phyloP scores from a whole-genome alignment of 2,329 filamentous ascomycete species.

The Bipolaris zeicola region DNA sequence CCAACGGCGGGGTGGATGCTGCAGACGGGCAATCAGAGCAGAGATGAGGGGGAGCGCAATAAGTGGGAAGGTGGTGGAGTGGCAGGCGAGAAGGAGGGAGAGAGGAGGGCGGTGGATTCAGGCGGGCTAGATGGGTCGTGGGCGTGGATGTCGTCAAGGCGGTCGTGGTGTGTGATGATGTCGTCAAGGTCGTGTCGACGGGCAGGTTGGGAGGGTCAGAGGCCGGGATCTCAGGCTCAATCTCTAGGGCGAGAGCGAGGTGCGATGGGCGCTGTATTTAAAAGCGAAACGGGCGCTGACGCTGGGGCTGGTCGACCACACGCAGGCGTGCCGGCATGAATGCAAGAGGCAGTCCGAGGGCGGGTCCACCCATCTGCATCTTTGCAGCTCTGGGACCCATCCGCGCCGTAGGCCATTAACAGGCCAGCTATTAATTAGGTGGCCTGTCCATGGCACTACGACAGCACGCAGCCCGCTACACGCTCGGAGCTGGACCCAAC shows the following conservation, averaged over 20 bases:
- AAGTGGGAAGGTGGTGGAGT: not conserved
- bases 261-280: slow-evolving; percentile 32
- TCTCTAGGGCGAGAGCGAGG: slow-evolving; percentile 27
- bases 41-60: not conserved
- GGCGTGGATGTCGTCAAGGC: no score
- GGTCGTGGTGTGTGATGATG: no score
- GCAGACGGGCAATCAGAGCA: not conserved
- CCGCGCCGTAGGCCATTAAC: slow-evolving; percentile 28
- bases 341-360: slow-evolving; percentile 19
- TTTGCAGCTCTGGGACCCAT: slow-evolving; percentile 27
- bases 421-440: slow-evolving; percentile 28
- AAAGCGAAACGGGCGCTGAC: slow-evolving; percentile 29
- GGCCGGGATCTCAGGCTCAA: slow-evolving; percentile 31
- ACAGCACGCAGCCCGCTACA: slow-evolving; percentile 11
- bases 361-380: slow-evolving; percentile 27
- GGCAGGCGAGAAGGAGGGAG: slow-evolving; percentile 15
- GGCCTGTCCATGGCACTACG: slow-evolving; percentile 23
- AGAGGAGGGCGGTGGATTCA: not conserved
- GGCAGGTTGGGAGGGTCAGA: not conserved
- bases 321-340: slow-evolving; percentile 19
- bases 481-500: slow-evolving; percentile 25
- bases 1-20: not conserved
- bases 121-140: not conserved
- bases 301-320: slow-evolving; percentile 23
- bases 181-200: no score